A percentile compares a stretch with the other conserved stretches of the same genome.
These are phyloP conservation scores for Hanseniaspora mollemarum DNA, from an alignment of 805 yeast genomes.

Conservation along the genomic window DNA sequence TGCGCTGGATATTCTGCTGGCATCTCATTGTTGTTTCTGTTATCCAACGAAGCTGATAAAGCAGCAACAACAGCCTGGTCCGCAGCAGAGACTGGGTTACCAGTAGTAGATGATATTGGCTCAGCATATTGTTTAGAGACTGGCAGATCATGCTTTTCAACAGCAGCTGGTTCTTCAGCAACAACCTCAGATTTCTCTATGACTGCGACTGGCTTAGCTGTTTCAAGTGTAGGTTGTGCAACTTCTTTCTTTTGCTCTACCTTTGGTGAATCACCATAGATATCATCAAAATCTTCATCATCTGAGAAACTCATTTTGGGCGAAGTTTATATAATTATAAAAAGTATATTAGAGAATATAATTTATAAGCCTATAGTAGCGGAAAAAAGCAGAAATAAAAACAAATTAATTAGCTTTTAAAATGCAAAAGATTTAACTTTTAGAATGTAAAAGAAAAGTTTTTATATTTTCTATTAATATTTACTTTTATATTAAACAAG, in stretches of 20 bases:
- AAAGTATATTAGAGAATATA: constrained; percentile 23
- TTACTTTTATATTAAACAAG: no score
- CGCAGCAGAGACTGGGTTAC: constrained; percentile 17
- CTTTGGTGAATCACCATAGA: constrained; percentile 40
- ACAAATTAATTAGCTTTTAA: not conserved
- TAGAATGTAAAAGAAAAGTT: no score
- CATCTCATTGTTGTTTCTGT: not conserved
- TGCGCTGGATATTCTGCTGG: not conserved
- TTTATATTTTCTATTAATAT: no score
- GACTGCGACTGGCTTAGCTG: not conserved
- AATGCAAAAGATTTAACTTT: no score
- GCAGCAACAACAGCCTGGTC: constrained; percentile 17
- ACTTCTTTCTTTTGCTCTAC: constrained; percentile 18
- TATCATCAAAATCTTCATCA: constrained; percentile 93
- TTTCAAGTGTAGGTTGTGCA: not conserved
- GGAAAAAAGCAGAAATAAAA: not conserved
- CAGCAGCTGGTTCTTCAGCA: not conserved
- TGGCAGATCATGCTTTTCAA: no score
- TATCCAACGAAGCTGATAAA: not conserved
- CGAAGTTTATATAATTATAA: constrained; percentile 20
- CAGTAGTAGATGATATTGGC: constrained; percentile 17
- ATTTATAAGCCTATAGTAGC: constrained; percentile 15
- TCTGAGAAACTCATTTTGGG: constrained; percentile 52
- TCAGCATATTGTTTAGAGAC: constrained; percentile 16
- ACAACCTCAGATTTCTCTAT: not conserved